These are phyloP conservation scores for Chaetomiaceae sp. DNA, from an alignment of 2,329 filamentous ascomycete species.

Conservation along the genomic window DNA sequence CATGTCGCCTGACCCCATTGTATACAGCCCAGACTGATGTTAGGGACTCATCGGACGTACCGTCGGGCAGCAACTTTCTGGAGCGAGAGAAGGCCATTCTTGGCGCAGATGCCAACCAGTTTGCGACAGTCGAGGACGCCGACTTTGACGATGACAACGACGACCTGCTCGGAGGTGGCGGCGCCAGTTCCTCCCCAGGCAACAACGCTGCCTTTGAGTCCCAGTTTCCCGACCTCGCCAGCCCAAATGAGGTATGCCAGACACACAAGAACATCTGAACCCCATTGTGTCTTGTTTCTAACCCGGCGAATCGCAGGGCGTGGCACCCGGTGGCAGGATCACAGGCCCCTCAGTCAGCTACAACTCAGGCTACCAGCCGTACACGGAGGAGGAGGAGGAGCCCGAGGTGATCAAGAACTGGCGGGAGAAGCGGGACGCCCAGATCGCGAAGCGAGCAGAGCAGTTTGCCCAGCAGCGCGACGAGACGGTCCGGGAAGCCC, in stretches of 20 bases:
- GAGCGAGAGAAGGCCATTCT: constrained; percentile 84
- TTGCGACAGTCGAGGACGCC: constrained; percentile 70
- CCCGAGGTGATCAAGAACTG: constrained; percentile 85
- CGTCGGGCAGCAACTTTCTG: constrained; percentile 77
- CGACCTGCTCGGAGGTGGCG: constrained; percentile 66
- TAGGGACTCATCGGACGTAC: constrained; percentile 51
- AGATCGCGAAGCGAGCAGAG: constrained; percentile 77
- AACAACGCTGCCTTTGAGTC: constrained; percentile 65
- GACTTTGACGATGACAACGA: constrained; percentile 65
- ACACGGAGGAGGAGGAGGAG: constrained; percentile 67
- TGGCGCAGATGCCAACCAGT: constrained; percentile 90
- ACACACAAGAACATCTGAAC: not conserved
- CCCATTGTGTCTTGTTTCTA: constrained; percentile 3
- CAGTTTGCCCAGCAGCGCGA: constrained; percentile 77
- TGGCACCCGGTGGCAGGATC: constrained; percentile 72
- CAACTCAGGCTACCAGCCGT: constrained; percentile 57
- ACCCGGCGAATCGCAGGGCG: constrained; percentile 45
- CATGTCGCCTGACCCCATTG: constrained; percentile 14
- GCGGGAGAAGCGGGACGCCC: constrained; percentile 82
- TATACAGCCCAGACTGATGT: constrained; percentile 62
- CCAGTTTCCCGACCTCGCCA: constrained; percentile 78
- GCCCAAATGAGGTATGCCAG: constrained; percentile 59
- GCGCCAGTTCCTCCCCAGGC: constrained; percentile 41
- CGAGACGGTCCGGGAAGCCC: constrained; percentile 82
- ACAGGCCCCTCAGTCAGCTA: constrained; percentile 65